Percentiles rank a stretch among this genome's conserved stretches.
Evolutionary conservation across 768 basidiomycete genomes (phyloP).

Genomic region (Coprinopsis marcescibilis): DNA sequence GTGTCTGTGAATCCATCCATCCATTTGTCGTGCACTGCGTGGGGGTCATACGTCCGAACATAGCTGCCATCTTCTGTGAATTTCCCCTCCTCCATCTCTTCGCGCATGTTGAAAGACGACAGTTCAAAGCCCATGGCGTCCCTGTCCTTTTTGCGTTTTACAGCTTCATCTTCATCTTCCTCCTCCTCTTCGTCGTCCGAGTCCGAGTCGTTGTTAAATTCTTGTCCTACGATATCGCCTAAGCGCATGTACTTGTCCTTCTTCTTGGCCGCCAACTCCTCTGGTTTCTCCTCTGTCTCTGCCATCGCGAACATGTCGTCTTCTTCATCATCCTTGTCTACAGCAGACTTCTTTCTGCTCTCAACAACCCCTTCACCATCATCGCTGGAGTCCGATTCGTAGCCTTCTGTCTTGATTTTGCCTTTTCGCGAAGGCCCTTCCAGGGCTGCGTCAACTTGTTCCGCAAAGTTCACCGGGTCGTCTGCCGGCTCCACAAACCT

Average conservation of each 20-base stretch:
- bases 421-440: constrained; percentile 68
- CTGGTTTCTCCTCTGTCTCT: constrained; percentile 50
- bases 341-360: constrained; percentile 61
- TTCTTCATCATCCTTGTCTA: constrained; percentile 52
- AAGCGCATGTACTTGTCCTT: constrained; percentile 75
- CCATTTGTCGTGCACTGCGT: constrained; percentile 92
- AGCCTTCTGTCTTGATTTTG: constrained; percentile 77
- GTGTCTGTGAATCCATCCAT: constrained; percentile 85
- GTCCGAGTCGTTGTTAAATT: constrained; percentile 55
- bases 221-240: constrained; percentile 97
- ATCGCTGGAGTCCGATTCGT: constrained; percentile 91
- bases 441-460: constrained; percentile 70
- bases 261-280: constrained; percentile 38
- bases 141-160: constrained; percentile 53
- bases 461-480: constrained; percentile 70
- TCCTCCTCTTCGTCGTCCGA: constrained; percentile 37
- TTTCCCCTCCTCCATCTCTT: constrained; percentile 97
- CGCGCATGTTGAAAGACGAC: constrained; percentile 97
- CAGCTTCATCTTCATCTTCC: constrained; percentile 77
- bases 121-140: constrained; percentile 91
- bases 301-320: constrained; percentile 79
- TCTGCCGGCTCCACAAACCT: constrained; percentile 73
- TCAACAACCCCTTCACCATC: constrained; percentile 91
- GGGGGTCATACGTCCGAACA: constrained; percentile 80
- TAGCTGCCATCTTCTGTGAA: constrained; percentile 93